Percentiles rank a stretch among this genome's conserved stretches.
Evolutionary conservation across 2,329 filamentous ascomycete genomes (phyloP).

Genomic region (Penicillium sp.): DNA sequence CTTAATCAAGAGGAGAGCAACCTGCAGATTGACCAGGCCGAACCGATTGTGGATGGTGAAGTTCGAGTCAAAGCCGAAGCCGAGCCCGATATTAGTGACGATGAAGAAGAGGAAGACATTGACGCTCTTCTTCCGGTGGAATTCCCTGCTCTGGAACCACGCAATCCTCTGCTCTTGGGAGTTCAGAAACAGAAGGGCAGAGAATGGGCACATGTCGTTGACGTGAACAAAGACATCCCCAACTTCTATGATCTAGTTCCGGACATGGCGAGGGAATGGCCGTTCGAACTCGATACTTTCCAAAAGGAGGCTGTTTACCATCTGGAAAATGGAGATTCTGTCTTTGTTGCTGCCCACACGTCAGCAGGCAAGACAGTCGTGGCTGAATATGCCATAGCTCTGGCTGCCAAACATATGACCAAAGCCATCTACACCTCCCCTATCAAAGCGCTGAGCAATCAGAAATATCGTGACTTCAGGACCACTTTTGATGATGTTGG

Average conservation of each 20-base stretch:
- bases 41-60: conserved; percentile 24
- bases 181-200: conserved; percentile 70
- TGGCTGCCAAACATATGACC: conserved; percentile 98
- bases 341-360: conserved; percentile 96
- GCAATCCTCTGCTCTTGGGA: conserved; percentile 69
- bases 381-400: conserved; percentile 93
- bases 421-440: conserved; percentile 99
- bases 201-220: conserved; percentile 98
- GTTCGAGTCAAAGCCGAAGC: conserved; percentile 18
- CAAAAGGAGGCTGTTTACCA: conserved; percentile 99
- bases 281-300: conserved; percentile 95
- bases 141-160: conserved; percentile 85
- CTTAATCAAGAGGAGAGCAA: conserved; percentile 49
- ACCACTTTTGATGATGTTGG: conserved; percentile 90
- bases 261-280: conserved; percentile 94
- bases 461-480: conserved; percentile 96
- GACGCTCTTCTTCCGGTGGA: conserved; percentile 87
- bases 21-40: conserved; percentile 53
- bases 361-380: conserved; percentile 98
- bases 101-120: conserved; percentile 58
- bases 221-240: conserved; percentile 87
- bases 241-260: conserved; percentile 93
- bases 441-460: conserved; percentile 97
- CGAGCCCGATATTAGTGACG: conserved; percentile 28
- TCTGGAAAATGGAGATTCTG: conserved; percentile 91